phyloP scores from a whole-genome alignment of 2,329 filamentous ascomycete genomes.

The Penicillium sp. region DNA sequence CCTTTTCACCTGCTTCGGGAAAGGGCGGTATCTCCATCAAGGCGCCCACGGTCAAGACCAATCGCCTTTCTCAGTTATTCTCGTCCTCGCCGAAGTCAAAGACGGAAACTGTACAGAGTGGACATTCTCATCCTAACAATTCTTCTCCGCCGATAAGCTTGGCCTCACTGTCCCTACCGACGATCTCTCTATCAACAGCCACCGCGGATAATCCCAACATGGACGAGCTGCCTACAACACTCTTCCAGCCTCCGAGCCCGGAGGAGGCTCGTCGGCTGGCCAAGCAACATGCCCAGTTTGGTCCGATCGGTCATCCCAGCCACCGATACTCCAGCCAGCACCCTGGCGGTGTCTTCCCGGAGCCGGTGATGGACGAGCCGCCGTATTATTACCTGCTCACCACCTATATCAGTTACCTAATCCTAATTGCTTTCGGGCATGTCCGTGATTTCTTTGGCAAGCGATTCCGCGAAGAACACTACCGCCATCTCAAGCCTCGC shows the following conservation, averaged over 20 bases:
- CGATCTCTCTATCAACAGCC: conserved; percentile 86
- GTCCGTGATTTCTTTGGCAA: conserved; percentile 98
- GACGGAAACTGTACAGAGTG: conserved; percentile 59
- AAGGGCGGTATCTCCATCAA: conserved; percentile 53
- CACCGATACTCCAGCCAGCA: conserved; percentile 90
- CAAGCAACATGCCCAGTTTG: conserved; percentile 85
- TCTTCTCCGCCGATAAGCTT: conserved; percentile 62
- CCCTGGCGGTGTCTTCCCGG: conserved; percentile 72
- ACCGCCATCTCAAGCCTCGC: conserved; percentile 74
- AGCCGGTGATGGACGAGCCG: conserved; percentile 89
- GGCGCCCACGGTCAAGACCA: conserved; percentile 60
- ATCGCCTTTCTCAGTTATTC: conserved; percentile 79
- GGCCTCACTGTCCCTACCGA: conserved; percentile 75
- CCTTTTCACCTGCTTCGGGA: conserved; percentile 52
- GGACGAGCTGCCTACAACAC: conserved; percentile 71
- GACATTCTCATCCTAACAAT: conserved; percentile 49
- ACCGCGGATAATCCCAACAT: conserved; percentile 71
- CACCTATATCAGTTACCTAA: conserved; percentile 96
- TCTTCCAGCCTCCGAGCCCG: conserved; percentile 85
- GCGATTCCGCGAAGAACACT: conserved; percentile 82
- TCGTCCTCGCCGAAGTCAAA: conserved; percentile 75
- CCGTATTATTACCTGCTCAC: conserved; percentile 96
- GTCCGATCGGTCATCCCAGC: conserved; percentile 72
- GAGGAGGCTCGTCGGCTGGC: conserved; percentile 74
- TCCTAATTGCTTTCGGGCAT: conserved; percentile 93